Base-by-base conservation (phyloP, 805 yeast species). In the Candida krabiensis region DNA sequence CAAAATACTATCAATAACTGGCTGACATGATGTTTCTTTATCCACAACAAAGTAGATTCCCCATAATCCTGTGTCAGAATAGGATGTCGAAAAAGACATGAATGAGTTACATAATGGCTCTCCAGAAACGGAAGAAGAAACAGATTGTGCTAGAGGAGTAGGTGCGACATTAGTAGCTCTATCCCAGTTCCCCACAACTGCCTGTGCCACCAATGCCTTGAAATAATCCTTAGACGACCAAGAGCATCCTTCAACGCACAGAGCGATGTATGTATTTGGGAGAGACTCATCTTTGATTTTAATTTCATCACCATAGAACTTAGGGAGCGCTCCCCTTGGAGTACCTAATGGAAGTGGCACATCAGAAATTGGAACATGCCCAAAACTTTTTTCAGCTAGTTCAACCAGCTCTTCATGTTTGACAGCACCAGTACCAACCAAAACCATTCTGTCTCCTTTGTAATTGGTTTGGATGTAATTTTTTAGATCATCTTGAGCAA, bases 51-150 rank as follows among this genome's bases (percentile, higher is more conserved):
- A 73, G 60, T 93, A 93, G 53, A 91, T 83, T 24, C 99, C 99
- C 97, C 97, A 91, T 37, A 93, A 69, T 7, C 99, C 99, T 9
- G 96, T 86, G 66, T 93, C 99, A 9, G 96, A 90, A 65, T 93
- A 93, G 1, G 96, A 86, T 2, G 99, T 93, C 21, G 96, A 86
- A 67, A 91, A 93, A 5, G 96, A 88, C 96, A 89, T 85, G 68
- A 83, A 93, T 6, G 96, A 86, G 66, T 93, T 93, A 39, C 97
- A 96, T 42, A 89, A 67, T 3, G 88, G 85, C 13, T 75, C 68
- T 13, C 69, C 70, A 0, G 58, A 74, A 52, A 71, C 70, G 23
- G 84, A 73, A 3, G 45, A 32, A 4, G 50, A 38, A 4, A 77
- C 72, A 18, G 83, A 80, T 19, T 79, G 76, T 1, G 95, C 87